Conservation (phyloP, 73 alveolate species). For the Paramecium octaurelia region DNA sequence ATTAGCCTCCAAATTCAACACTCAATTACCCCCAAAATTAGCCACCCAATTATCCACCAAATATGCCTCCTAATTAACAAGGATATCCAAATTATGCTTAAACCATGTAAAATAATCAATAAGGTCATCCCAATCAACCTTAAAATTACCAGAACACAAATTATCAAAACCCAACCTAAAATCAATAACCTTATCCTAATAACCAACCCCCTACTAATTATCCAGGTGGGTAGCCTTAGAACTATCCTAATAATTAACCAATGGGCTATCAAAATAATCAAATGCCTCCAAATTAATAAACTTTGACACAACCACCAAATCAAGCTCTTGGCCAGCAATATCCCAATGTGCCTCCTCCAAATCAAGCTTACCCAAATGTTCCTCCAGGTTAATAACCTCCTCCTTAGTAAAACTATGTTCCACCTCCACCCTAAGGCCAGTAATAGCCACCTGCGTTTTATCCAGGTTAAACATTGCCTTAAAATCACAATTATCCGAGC, state of each 20-base stretch:
- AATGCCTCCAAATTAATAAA: not conserved
- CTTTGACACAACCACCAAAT: not conserved
- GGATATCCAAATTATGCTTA: not conserved
- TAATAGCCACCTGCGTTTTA: conserved; percentile 29
- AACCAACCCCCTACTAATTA: not conserved
- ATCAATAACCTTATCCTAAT: not conserved
- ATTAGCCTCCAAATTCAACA: not conserved
- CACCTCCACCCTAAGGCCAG: not conserved
- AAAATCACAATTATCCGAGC: not conserved
- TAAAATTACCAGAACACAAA: not conserved
- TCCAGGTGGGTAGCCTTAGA: not conserved
- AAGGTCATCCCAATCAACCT: not conserved
- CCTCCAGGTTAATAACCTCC: conserved; percentile 1
- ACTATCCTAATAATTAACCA: not conserved
- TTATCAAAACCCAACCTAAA: not conserved
- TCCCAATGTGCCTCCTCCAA: not conserved
- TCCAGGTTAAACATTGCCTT: not conserved
- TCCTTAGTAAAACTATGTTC: not conserved
- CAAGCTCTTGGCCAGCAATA: not conserved
- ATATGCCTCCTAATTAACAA: not conserved
- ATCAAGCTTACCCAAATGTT: not conserved
- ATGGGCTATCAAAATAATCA: not conserved
- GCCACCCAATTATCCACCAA: not conserved
- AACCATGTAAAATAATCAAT: not conserved
- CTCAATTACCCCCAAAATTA: not conserved